Percentiles rank a stretch among this genome's conserved stretches.
phyloP scores from a whole-genome alignment of 495 filamentous ascomycete species.

The Neurospora sp. region DNA sequence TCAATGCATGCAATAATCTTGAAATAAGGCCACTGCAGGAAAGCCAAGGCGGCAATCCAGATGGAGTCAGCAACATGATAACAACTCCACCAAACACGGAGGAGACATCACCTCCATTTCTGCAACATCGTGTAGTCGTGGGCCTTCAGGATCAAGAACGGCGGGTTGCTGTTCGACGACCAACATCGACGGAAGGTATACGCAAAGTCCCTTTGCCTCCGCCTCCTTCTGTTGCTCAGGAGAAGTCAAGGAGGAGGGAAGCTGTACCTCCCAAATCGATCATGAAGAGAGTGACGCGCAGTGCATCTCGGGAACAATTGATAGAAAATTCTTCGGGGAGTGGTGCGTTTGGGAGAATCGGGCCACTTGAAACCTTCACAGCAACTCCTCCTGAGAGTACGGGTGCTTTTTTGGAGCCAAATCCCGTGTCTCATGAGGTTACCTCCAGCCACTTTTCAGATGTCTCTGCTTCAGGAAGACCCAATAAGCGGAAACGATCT shows the following conservation, averaged over 20 bases:
- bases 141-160: conserved; percentile 7
- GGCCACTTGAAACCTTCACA: neutral
- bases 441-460: neutral
- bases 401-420: neutral
- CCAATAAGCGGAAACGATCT: conserved; percentile 5
- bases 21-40: neutral
- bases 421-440: neutral
- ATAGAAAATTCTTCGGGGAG: neutral
- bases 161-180: conserved; percentile 30
- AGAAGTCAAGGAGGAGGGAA: conserved; percentile 26
- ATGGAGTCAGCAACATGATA: neutral
- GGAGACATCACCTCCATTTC: neutral
- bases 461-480: neutral
- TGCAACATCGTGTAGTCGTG: neutral
- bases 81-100: neutral
- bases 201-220: neutral
- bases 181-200: conserved; percentile 13
- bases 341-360: conserved; percentile 2
- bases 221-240: conserved; percentile 27
- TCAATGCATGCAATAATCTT: neutral
- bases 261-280: conserved; percentile 23
- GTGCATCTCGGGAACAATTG: neutral
- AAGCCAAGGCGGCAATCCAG: neutral
- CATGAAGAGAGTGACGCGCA: conserved; percentile 24
- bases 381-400: neutral